Conservation (phyloP, 2,329 filamentous ascomycete genomes). For the Claviceps spartinae region DNA sequence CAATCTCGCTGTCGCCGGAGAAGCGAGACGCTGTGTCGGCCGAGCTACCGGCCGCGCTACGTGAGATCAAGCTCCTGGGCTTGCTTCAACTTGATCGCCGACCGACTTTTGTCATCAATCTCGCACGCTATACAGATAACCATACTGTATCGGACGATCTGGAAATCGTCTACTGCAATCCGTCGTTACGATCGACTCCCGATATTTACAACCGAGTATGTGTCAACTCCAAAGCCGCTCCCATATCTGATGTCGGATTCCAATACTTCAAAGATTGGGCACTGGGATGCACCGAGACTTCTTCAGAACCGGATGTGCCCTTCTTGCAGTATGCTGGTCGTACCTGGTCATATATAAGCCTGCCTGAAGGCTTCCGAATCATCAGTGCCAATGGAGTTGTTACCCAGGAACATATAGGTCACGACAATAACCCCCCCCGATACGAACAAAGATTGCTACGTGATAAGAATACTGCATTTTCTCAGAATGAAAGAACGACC, state of each 20-base stretch:
- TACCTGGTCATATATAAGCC: constrained; percentile 3
- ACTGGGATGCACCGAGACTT: not conserved
- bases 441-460: not conserved
- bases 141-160: constrained; percentile 5
- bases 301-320: not conserved
- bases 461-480: not conserved
- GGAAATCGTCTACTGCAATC: constrained; percentile 24
- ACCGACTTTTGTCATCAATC: constrained; percentile 25
- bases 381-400: constrained; percentile 11
- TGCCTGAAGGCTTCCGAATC: constrained; percentile 1
- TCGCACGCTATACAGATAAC: constrained; percentile 7
- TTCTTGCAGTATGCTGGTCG: constrained; percentile 6
- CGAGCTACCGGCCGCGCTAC: constrained; percentile 8
- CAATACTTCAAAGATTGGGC: constrained; percentile 4
- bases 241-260: not conserved
- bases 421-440: not conserved
- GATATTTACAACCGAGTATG: constrained; percentile 2
- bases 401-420: constrained; percentile 7
- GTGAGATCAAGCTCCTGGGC: constrained; percentile 22
- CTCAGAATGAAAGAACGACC: not conserved
- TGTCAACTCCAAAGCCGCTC: not conserved
- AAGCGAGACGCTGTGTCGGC: not conserved
- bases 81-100: constrained; percentile 28
- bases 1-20: not conserved
- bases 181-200: constrained; percentile 6